phyloP scores from a whole-genome alignment of 192 early-diverging fungal genomes.

The Coemansia sp. region DNA sequence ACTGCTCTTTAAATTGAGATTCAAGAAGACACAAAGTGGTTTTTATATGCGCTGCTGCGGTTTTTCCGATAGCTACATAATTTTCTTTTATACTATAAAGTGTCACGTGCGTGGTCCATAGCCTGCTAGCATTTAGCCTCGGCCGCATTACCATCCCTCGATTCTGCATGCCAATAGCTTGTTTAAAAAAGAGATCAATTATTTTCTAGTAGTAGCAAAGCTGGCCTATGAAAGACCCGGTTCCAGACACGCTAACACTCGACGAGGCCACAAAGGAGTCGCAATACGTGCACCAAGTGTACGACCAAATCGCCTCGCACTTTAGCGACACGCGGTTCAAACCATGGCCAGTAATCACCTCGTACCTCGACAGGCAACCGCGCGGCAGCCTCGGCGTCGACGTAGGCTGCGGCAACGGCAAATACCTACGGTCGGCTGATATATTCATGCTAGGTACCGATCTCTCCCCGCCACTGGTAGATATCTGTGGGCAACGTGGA shows the following conservation, averaged over 20 bases:
- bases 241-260: slow-evolving; percentile 31
- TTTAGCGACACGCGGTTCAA: slow-evolving; percentile 96
- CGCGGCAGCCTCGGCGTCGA: slow-evolving; percentile 82
- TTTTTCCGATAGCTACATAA: no score
- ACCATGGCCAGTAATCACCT: slow-evolving; percentile 95
- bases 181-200: no score
- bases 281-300: slow-evolving; percentile 85
- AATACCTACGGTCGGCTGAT: slow-evolving; percentile 78
- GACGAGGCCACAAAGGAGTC: slow-evolving; percentile 58
- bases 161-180: no score
- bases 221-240: slow-evolving; percentile 41
- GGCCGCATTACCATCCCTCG: no score
- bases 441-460: slow-evolving; percentile 82
- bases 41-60: neutral
- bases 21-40: neutral
- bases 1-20: no score
- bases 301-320: slow-evolving; percentile 87
- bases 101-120: no score
- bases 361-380: slow-evolving; percentile 62
- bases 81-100: no score
- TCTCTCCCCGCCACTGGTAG: slow-evolving; percentile 71
- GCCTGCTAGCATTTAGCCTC: no score
- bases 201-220: no score
- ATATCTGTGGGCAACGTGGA: slow-evolving; percentile 66
- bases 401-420: slow-evolving; percentile 97